phyloP scores from a whole-genome alignment of 2,329 filamentous ascomycete genomes.

The Cytospora chrysosperma region DNA sequence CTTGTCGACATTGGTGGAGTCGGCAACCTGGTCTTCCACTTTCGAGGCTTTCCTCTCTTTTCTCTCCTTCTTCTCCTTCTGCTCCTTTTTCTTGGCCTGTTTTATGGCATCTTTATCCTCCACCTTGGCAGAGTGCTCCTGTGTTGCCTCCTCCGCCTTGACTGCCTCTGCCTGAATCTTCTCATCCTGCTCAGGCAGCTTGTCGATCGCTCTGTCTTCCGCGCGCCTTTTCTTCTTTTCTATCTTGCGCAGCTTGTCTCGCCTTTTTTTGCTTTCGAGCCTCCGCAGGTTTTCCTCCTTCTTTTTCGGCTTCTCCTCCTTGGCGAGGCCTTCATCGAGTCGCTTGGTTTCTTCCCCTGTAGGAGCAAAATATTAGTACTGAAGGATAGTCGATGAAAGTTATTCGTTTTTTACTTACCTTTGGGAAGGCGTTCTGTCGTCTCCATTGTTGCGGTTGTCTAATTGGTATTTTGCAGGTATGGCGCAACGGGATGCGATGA shows the following conservation, averaged over 20 bases:
- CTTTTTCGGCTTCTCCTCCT: slow-evolving; percentile 31
- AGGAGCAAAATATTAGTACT: not conserved
- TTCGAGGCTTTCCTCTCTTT: no score
- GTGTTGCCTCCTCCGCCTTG: no score
- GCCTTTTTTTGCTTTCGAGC: slow-evolving; percentile 2
- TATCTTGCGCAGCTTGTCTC: slow-evolving; percentile 6
- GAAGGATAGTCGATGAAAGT: no score
- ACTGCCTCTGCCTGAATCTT: not conserved
- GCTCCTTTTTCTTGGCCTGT: slow-evolving; percentile 25
- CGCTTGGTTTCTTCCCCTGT: slow-evolving; percentile 36
- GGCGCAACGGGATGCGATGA: not conserved
- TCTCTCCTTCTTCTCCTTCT: slow-evolving; percentile 30
- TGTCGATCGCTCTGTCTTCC: slow-evolving; percentile 11
- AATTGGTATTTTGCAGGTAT: not conserved
- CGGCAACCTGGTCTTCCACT: not conserved
- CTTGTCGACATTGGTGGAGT: slow-evolving; percentile 38
- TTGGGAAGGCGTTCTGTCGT: not conserved
- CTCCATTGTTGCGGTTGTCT: slow-evolving; percentile 5
- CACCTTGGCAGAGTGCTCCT: no score
- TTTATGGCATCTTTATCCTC: not conserved
- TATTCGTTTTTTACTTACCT: not conserved
- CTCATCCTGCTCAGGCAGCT: not conserved
- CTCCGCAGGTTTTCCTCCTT: slow-evolving; percentile 20
- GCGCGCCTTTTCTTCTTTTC: slow-evolving; percentile 17
- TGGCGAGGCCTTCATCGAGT: slow-evolving; percentile 37